Evolutionary conservation across 768 basidiomycete genomes (phyloP), one percentile per base, ranked within the genome.

Genomic region (Paxillus ammoniavirescens): DNA sequence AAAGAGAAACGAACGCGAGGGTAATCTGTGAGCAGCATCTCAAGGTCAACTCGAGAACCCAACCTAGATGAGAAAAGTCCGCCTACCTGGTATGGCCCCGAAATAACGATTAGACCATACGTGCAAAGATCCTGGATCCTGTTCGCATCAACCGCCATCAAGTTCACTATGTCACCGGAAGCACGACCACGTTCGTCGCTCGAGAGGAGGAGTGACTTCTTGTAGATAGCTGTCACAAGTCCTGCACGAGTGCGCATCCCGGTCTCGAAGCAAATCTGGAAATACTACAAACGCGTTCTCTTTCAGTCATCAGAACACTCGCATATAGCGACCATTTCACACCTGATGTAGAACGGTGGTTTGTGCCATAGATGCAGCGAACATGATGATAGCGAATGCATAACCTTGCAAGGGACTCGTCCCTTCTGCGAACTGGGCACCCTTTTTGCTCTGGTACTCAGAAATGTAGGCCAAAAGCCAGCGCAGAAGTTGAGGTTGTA

Each of bases 181-280:
- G 90, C 81, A 40, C 91, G 83, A 9, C 81, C 79, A 5, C 89
- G 83, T 62, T 92, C 93, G 53, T 92, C 89, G 61, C 88, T 93
- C 2, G 90, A 91, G 8, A 98, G 80, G 4, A 91, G 78, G 18
- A 98, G 76, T 0, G 93, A 81, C 67, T 98, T 97, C 47, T 83
- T 74, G 73, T 96, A 98, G 48, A 97, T 92, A 4, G 78, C 81
- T 1, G 86, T 85, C 13, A 98, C 83, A 18, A 98, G 80, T 0
- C 94, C 95, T 0, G 91, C 88, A 28, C 93, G 86, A 42, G 97
- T 82, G n/a, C 95, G 86, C 94, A 96, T 96, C 8, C 92, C 92
- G 9, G 89, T 90, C 63, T 89, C 83, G 64, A 82, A 90, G 44
- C 86, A 85, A 3, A 81, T 77, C 72, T 95, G 89, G 70, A 96